A percentile compares a stretch with the other conserved stretches of the same genome.
Evolutionary conservation across 352 stramenopile species (phyloP).

Genomic region (Lagenidium sp.): DNA sequence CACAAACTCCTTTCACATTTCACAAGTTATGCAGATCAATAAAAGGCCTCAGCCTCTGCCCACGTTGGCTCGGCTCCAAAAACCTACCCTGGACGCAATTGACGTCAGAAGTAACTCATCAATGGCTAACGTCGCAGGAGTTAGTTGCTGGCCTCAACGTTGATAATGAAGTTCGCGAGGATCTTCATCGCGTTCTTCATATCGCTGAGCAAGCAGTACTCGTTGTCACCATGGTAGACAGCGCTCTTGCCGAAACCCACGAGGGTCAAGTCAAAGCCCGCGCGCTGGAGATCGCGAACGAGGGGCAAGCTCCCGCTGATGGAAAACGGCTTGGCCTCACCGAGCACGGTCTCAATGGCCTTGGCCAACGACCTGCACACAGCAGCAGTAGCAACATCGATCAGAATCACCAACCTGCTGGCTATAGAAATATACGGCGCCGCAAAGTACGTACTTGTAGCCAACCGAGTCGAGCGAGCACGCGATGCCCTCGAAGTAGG

Average conservation of each 20-base stretch:
- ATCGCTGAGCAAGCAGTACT: conserved; percentile 83
- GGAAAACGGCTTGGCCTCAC: conserved; percentile 82
- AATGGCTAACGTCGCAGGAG: too few species aligned
- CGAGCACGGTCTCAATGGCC: conserved; percentile 72
- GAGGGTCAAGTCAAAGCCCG: conserved; percentile 66
- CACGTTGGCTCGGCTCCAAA: too few species aligned
- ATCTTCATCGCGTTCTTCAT: conserved; percentile 87
- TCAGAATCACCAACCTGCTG: too few species aligned
- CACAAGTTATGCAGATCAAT: too few species aligned
- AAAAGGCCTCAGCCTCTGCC: too few species aligned
- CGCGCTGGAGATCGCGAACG: conserved; percentile 69
- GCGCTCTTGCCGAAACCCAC: conserved; percentile 72
- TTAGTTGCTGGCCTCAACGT: conserved; percentile 40
- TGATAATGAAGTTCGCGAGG: conserved; percentile 70
- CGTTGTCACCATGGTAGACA: conserved; percentile 90
- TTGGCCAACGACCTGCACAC: conserved; percentile 46
- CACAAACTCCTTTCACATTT: too few species aligned
- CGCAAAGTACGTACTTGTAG: conserved; percentile 53
- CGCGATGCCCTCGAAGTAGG: conserved; percentile 88
- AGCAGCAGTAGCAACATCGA: too few species aligned
- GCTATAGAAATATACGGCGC: too few species aligned
- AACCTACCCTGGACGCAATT: too few species aligned
- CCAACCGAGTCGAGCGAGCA: conserved; percentile 87
- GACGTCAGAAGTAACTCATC: too few species aligned
- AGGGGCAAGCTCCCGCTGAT: conserved; percentile 85